Conservation (phyloP, 441 rosid species). For the Erodium chrysanthum region DNA sequence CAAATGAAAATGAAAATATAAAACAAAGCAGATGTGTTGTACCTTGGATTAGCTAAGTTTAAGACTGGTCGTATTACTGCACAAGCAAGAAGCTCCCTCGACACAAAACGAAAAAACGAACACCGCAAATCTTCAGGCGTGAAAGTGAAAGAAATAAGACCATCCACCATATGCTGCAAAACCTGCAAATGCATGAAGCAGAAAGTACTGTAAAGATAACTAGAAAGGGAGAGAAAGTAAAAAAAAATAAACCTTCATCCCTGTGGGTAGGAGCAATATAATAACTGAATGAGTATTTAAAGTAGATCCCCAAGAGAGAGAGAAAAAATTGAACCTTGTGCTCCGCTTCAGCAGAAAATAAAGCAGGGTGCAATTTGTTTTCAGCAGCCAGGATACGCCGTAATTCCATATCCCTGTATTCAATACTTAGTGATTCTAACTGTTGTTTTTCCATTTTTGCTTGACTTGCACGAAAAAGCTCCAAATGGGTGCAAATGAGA, state of each 20-base stretch:
- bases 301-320: slow-evolving; percentile 5
- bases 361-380: slow-evolving; percentile 90
- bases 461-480: slow-evolving; percentile 67
- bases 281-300: slow-evolving; percentile 2
- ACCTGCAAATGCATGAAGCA: slow-evolving; percentile 49
- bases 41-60: slow-evolving; percentile 90
- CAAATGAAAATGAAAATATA: slow-evolving; percentile 4
- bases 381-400: slow-evolving; percentile 56
- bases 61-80: slow-evolving; percentile 86
- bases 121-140: slow-evolving; percentile 82
- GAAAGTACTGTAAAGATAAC: slow-evolving; percentile 15
- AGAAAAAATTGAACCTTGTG: slow-evolving; percentile 53
- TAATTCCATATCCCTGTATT: slow-evolving; percentile 59
- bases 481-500: slow-evolving; percentile 69
- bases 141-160: slow-evolving; percentile 73
- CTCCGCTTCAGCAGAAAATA: slow-evolving; percentile 86
- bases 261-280: neutral
- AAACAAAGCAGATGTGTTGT: slow-evolving; percentile 19
- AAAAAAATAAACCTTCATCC: slow-evolving; percentile 13
- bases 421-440: slow-evolving; percentile 37
- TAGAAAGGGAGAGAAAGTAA: slow-evolving; percentile 11
- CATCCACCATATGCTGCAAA: slow-evolving; percentile 79
- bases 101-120: slow-evolving; percentile 63
- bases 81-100: slow-evolving; percentile 91
- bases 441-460: slow-evolving; percentile 57